Evolutionary conservation across 805 yeast species (phyloP).

Genomic region (Saturnispora silvae): DNA sequence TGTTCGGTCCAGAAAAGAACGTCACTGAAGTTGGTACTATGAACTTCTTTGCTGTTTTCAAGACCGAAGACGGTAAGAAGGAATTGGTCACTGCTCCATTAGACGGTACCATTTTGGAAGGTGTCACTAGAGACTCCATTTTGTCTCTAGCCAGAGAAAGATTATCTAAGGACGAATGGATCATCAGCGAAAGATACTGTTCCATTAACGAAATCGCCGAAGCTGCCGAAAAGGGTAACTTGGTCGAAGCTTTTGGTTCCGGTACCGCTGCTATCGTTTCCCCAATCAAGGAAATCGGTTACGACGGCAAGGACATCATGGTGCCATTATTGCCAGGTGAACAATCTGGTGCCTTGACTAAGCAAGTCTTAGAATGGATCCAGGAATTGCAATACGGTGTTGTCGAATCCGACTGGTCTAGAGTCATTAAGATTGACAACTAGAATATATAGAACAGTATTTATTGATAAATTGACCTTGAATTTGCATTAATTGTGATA

Average conservation of each 20-base stretch:
- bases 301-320: conserved; percentile 56
- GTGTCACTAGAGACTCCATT: conserved; percentile 91
- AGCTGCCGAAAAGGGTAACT: conserved; percentile 66
- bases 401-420: conserved; percentile 51
- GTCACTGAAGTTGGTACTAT: conserved; percentile 97
- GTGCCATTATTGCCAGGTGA: conserved; percentile 79
- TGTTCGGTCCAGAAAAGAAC: conserved; percentile 78
- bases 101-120: conserved; percentile 94
- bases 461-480: not conserved
- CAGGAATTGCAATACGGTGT: conserved; percentile 84
- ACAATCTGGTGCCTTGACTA: conserved; percentile 70
- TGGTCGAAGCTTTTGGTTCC: conserved; percentile 91
- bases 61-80: conserved; percentile 68
- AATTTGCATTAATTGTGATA: not conserved
- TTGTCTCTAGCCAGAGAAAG: conserved; percentile 66
- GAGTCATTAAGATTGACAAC: conserved; percentile 19
- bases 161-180: conserved; percentile 72
- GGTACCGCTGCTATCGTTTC: conserved; percentile 98
- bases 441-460: not conserved
- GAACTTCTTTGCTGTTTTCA: conserved; percentile 86
- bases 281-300: conserved; percentile 83
- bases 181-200: conserved; percentile 69
- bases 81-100: conserved; percentile 94
- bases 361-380: conserved; percentile 75
- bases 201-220: conserved; percentile 74